Base-by-base conservation (phyloP, 2,329 filamentous ascomycete genomes). In the Ophiosphaerella korrae region DNA sequence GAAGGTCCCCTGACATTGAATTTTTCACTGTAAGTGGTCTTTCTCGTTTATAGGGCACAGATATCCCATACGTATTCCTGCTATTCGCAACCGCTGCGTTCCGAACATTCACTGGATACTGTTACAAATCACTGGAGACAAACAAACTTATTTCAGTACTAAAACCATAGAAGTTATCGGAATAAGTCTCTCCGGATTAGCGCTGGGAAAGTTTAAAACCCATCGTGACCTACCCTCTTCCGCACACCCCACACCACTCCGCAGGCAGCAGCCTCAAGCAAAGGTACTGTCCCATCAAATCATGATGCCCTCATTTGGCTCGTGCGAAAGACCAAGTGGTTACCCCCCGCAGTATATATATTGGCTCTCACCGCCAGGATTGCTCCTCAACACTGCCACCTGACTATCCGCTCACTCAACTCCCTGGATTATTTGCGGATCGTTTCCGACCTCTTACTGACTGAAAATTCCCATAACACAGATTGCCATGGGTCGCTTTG, bases 401-500 rank as follows among this genome's bases (percentile, higher is more conserved):
- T 26, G 33, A 6, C 13, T n/a, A n/a, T 33, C 5, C 31, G 18
- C n/a, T 48, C 23, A 33, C 32, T 35, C 3, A 3, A 14, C 18
- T 35, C 26, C 11, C 11, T 6, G 26, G 26, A 7, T 29, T 29
- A 11, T 11, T 29, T 6, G 26, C 26, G 26, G 26, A 29, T 29
- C 26, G 18, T 29, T 29, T 44, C 34, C 7, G 3, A 35, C 26
- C n/a, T 11, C 31, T n/a, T 33, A 29, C 9, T 16, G 21, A 48
- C 23, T 21, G 31, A 21, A 26, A 33, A 12, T 39, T 34, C 21
- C 24, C 39, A 9, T 8, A 31, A 23, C 3, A 29, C 14, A 31
- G 36, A 34, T 35, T 50, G 62, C 7, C 23, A 71, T 71, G 68
- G 64, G 64, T 29, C 66, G 70, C 31, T 72, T 65, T 42, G 60